These are phyloP conservation scores for Nymphaea colorata DNA, from an alignment of 164 flowering plant genomes.

Conservation along the genomic window DNA sequence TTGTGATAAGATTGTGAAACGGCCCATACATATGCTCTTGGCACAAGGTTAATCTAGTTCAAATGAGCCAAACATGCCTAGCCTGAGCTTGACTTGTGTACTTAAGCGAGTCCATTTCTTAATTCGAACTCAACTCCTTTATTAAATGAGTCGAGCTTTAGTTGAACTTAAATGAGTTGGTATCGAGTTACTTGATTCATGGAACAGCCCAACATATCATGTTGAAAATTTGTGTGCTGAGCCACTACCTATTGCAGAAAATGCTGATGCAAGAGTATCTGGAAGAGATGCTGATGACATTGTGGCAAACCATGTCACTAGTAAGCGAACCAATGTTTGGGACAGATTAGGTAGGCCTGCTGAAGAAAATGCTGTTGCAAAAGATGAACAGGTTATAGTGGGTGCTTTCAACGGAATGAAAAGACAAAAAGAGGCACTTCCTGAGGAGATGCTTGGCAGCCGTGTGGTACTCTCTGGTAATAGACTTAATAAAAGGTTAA, in stretches of 20 bases:
- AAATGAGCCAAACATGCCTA: too few relatives aligned
- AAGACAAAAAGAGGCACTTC: conserved; percentile 5
- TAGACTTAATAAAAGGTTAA: background rate
- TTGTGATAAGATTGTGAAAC: too few relatives aligned
- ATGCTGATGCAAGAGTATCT: conserved; percentile 4
- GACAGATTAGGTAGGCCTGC: conserved; percentile 33
- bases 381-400: background rate
- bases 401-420: background rate
- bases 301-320: conserved; percentile 6
- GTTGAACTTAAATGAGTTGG: too few relatives aligned
- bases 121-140: too few relatives aligned
- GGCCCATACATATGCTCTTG: too few relatives aligned
- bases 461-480: conserved; percentile 4
- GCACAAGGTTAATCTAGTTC: too few relatives aligned
- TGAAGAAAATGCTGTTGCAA: conserved; percentile 5
- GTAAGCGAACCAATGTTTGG: conserved; percentile 30
- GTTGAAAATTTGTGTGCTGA: conserved; percentile 7
- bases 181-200: too few relatives aligned
- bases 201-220: background rate
- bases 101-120: too few relatives aligned
- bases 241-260: conserved; percentile 1
- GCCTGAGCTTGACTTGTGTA: too few relatives aligned
- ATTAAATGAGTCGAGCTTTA: too few relatives aligned
- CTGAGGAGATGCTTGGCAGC: conserved; percentile 5
- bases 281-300: conserved; percentile 3